Conservation (phyloP, 352 stramenopile genomes). For the Pilasporangium apinafurcum region DNA sequence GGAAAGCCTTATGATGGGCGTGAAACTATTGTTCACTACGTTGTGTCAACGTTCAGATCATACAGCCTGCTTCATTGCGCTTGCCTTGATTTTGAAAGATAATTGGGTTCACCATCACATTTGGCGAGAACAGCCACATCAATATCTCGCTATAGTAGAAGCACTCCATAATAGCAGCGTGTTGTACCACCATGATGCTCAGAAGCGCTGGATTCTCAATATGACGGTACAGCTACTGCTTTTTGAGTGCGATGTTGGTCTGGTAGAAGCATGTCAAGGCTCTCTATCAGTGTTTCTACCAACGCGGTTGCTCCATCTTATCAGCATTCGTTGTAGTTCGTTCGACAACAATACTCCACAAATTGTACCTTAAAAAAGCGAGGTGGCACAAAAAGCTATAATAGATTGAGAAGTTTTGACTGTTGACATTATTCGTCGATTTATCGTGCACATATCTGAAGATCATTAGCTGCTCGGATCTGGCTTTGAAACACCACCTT, state of each 20-base stretch:
- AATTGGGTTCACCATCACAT: slow-evolving; percentile 4
- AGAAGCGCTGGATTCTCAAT: slow-evolving; percentile 18
- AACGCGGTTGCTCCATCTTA: slow-evolving; percentile 2
- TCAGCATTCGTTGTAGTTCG: not conserved
- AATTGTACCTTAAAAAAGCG: too few species aligned
- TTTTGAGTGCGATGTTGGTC: slow-evolving; percentile 26
- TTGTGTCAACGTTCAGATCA: slow-evolving; percentile 16
- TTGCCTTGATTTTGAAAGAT: slow-evolving; percentile 13
- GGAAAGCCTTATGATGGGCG: not conserved
- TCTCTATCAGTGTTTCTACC: slow-evolving; percentile 11
- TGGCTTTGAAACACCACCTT: slow-evolving; percentile 58
- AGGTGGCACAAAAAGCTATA: too few species aligned
- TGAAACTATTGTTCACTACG: slow-evolving; percentile 18
- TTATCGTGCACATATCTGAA: too few species aligned
- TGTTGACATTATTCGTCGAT: too few species aligned
- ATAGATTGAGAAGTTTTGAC: too few species aligned
- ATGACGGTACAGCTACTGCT: slow-evolving; percentile 37
- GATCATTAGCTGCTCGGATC: slow-evolving; percentile 9
- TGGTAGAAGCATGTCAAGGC: slow-evolving; percentile 5
- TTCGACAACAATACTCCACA: too few species aligned
- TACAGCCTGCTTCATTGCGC: slow-evolving; percentile 16
- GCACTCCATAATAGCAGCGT: slow-evolving; percentile 16
- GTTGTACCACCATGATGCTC: too few species aligned
- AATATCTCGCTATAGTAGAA: slow-evolving; percentile 18
- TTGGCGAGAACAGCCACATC: slow-evolving; percentile 8